phyloP scores from a whole-genome alignment of 768 basidiomycete species.

The Rhizopogon vinicolor region DNA sequence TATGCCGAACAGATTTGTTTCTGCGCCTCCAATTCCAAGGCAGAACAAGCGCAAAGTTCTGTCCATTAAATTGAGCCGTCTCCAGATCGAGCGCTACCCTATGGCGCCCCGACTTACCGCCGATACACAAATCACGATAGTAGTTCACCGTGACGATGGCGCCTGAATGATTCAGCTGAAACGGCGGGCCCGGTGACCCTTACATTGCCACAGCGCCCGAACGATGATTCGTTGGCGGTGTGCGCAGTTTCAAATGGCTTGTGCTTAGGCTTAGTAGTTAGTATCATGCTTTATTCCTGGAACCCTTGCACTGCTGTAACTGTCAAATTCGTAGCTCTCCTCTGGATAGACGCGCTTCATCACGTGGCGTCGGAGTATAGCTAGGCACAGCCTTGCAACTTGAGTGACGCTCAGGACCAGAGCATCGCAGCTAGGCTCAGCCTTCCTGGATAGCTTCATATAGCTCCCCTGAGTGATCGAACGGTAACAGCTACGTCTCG shows the following conservation, averaged over 20 bases:
- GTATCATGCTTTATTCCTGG: not conserved
- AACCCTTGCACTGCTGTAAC: not conserved
- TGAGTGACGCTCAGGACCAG: too few relatives aligned
- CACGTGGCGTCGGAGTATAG: too few relatives aligned
- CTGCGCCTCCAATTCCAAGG: too few relatives aligned
- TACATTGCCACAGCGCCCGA: not conserved
- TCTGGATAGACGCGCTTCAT: not conserved
- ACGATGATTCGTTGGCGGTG: not conserved
- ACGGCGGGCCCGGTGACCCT: too few relatives aligned
- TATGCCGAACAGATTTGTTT: too few relatives aligned
- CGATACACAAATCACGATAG: too few relatives aligned
- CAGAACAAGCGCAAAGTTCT: not conserved
- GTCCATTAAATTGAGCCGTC: not conserved
- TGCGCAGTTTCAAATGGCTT: not conserved
- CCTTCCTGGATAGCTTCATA: too few relatives aligned
- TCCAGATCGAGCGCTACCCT: too few relatives aligned
- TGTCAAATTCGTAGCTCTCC: not conserved
- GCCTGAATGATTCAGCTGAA: not conserved
- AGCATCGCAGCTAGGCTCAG: too few relatives aligned
- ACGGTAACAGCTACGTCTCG: not conserved
- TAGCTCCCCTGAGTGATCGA: too few relatives aligned
- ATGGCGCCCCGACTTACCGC: not conserved
- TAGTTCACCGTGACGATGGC: not conserved
- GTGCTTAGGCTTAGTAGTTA: too few relatives aligned
- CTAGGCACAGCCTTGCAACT: too few relatives aligned